Base-by-base conservation (phyloP, 768 basidiomycete genomes). In the Punctularia strigosozonata region DNA sequence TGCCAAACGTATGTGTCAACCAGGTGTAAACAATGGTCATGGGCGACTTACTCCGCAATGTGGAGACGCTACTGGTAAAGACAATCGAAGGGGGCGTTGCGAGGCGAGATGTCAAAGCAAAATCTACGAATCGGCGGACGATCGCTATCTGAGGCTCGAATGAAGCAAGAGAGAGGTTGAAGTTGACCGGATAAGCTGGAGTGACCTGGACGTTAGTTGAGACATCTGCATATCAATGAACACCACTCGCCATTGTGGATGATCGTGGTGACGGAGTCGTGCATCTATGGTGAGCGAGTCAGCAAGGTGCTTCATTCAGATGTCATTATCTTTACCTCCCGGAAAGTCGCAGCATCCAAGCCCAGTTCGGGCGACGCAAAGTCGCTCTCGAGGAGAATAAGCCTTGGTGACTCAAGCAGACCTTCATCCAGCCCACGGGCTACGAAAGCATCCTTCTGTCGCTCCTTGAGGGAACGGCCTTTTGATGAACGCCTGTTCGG, bases 101-200 rank as follows among this genome's bases (percentile, higher is more conserved):
- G 13, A 38, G 45, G 2, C 52, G 44, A 2, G 60, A 56, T 4
- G 44, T 25, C 12, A 64, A 45, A 0, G 62, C 51, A 13, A 66
- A 47, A 44, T 66, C 56, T n/a, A 64, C 46, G 10, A 66, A 38
- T 12, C 43, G 21, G 1, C 60, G 56, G 5, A 59, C 52, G 6
- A 51, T 51, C 2, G 25, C 31, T 13, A 66, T 38, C 17, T 49
- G 37, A 1, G 58, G 55, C 35, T 60, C 57, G 46, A 64, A 55
- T 2, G 54, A 51, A 4, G 51, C 26, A 8, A 66, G 42, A 1
- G 56, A 35, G 2, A 56, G 28, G 35, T 58, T 60, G 42, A 63
- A 63, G 46, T 64, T 52, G 2, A 62, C 56, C 4, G 46, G 46
- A 61, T 61, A 66, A 7, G 60, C 64, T 61, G 31, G 22, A 21